Evolutionary conservation across 495 filamentous ascomycete species (phyloP).

Genomic region (Physcia stellaris): DNA sequence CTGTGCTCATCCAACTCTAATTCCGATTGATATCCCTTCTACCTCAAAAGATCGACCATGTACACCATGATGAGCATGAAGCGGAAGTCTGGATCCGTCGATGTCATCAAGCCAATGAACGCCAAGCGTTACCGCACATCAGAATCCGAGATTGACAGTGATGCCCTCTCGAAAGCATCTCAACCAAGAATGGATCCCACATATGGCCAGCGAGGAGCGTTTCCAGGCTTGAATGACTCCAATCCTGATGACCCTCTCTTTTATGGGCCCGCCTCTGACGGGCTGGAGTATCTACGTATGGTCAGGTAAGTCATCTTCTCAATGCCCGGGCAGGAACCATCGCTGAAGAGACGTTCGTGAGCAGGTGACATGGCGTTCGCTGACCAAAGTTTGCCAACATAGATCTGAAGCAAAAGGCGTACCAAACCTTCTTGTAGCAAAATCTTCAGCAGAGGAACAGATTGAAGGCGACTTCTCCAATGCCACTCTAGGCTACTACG

Average conservation of each 20-base stretch:
- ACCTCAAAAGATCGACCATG: no score
- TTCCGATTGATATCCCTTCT: no score
- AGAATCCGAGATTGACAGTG: no score
- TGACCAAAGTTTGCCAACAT: slow-evolving; percentile 24
- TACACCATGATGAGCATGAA: no score
- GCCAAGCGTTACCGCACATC: no score
- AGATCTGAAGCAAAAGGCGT: slow-evolving; percentile 61
- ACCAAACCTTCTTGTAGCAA: slow-evolving; percentile 50
- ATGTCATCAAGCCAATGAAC: no score
- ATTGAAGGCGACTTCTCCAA: slow-evolving; percentile 15
- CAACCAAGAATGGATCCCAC: slow-evolving; percentile 43
- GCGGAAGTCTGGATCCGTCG: no score
- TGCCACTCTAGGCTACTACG: slow-evolving; percentile 53
- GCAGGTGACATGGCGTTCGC: no score
- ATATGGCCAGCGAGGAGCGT: slow-evolving; percentile 64
- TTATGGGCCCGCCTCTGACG: slow-evolving; percentile 42
- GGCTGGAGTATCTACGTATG: slow-evolving; percentile 61
- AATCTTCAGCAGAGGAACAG: slow-evolving; percentile 34
- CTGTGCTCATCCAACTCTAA: no score
- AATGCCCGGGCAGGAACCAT: background rate
- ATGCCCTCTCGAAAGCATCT: no score
- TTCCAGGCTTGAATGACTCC: slow-evolving; percentile 55
- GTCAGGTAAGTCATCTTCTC: slow-evolving; percentile 50
- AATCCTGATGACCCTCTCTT: slow-evolving; percentile 32
- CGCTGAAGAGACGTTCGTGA: slow-evolving; percentile 8